A percentile compares a stretch with the other conserved stretches of the same genome.
phyloP scores from a whole-genome alignment of 208 protist genomes.

The Leishmania amazonensis region DNA sequence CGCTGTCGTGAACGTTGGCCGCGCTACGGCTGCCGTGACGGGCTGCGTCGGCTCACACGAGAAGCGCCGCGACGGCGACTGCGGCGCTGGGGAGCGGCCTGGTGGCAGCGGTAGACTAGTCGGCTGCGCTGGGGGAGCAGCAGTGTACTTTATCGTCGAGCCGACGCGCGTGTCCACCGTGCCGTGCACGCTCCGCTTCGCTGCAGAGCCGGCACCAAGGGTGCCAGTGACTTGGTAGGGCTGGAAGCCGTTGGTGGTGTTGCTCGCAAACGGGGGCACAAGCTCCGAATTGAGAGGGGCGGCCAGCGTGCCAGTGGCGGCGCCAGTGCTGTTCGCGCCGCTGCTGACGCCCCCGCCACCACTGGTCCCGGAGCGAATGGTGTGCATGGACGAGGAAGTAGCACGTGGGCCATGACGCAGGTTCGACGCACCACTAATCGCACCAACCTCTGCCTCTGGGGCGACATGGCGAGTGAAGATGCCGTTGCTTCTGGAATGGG shows the following conservation, averaged over 20 bases:
- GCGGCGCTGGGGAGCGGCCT: background rate
- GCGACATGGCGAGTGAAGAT: background rate
- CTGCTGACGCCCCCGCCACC: background rate
- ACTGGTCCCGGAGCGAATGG: background rate
- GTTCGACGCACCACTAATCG: background rate
- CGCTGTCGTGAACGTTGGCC: conserved; percentile 4
- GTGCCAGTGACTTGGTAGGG: background rate
- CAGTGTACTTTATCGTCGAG: conserved; percentile 3
- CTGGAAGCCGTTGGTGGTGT: background rate
- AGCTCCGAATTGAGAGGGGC: background rate
- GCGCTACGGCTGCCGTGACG: conserved; percentile 1
- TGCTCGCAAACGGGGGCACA: background rate
- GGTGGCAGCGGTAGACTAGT: conserved; percentile 11
- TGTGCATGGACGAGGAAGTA: background rate
- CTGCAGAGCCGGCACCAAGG: background rate
- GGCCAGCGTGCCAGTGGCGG: background rate
- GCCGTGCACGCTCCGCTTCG: background rate
- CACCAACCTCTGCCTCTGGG: background rate
- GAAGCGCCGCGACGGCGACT: background rate
- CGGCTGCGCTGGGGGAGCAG: conserved; percentile 6
- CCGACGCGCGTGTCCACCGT: background rate
- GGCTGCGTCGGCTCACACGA: background rate
- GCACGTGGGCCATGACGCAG: conserved; percentile 9
- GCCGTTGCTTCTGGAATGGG: background rate
- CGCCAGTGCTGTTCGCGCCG: background rate